phyloP scores from a whole-genome alignment of 192 early-diverging fungal genomes.

The Diversispora eburnea region DNA sequence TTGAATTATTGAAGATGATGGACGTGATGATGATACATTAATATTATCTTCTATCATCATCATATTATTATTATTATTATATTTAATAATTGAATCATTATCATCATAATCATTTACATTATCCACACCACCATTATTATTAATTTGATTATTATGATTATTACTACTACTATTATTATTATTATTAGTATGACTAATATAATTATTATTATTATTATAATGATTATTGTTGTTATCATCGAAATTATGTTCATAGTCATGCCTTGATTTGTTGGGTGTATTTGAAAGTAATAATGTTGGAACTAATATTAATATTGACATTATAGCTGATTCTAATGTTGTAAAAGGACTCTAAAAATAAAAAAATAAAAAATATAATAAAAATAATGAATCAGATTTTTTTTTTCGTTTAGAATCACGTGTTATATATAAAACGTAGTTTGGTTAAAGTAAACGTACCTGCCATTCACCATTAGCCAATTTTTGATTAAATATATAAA shows the following conservation, averaged over 20 bases:
- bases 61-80: no score
- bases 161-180: neutral
- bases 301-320: slow-evolving; percentile 21
- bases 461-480: slow-evolving; percentile 14
- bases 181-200: neutral
- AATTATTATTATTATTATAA: neutral
- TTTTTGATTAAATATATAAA: slow-evolving; percentile 8
- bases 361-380: neutral
- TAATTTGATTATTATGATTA: no score
- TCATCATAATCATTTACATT: neutral
- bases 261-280: neutral
- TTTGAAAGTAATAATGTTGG: slow-evolving; percentile 15
- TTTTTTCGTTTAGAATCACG: neutral
- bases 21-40: neutral
- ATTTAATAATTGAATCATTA: no score
- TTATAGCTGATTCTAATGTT: slow-evolving; percentile 21
- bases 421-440: neutral
- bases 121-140: neutral
- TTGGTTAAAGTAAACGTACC: slow-evolving; percentile 17
- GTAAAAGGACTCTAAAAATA: slow-evolving; percentile 6
- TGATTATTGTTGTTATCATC: neutral
- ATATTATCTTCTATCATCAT: no score
- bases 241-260: neutral
- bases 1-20: neutral
- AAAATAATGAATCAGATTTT: no score